A percentile compares a stretch with the other conserved stretches of the same genome.
phyloP scores from a whole-genome alignment of 148 eudicot genomes.

The Pharnaceum exiguum region DNA sequence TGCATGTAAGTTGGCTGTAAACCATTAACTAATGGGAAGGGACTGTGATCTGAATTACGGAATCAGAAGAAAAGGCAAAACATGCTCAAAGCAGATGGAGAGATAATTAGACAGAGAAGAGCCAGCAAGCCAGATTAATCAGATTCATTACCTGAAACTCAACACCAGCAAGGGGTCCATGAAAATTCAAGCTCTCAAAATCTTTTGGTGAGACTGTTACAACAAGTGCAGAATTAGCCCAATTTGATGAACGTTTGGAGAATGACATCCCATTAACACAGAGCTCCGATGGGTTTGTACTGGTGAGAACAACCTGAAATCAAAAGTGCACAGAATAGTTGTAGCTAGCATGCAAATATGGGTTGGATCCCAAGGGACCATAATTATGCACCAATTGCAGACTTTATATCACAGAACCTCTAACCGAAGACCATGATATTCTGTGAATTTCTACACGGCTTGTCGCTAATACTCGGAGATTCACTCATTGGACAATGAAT shows the following conservation, averaged over 20 bases:
- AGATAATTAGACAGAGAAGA: no score
- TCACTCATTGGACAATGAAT: no score
- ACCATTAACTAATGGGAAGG: no score
- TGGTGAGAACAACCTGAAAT: constrained; percentile 93
- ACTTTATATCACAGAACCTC: background rate
- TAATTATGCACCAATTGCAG: background rate
- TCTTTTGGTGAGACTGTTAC: constrained; percentile 82
- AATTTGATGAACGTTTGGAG: constrained; percentile 80
- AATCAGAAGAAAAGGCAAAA: background rate
- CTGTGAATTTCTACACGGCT: no score
- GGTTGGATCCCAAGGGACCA: no score
- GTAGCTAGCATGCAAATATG: background rate
- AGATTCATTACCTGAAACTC: constrained; percentile 68
- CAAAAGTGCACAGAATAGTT: background rate
- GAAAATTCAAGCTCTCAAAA: constrained; percentile 60
- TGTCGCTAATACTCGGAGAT: no score
- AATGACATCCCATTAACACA: constrained; percentile 99
- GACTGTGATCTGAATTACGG: no score
- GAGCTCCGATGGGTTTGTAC: constrained; percentile 80
- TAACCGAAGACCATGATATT: no score
- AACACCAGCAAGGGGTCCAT: constrained; percentile 92
- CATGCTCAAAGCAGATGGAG: background rate
- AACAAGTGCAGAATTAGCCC: constrained; percentile 97
- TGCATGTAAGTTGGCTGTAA: no score
- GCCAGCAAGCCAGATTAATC: background rate